Evolutionary conservation across 2,329 filamentous ascomycete genomes (phyloP).

Genomic region (Cordyceps sp.): DNA sequence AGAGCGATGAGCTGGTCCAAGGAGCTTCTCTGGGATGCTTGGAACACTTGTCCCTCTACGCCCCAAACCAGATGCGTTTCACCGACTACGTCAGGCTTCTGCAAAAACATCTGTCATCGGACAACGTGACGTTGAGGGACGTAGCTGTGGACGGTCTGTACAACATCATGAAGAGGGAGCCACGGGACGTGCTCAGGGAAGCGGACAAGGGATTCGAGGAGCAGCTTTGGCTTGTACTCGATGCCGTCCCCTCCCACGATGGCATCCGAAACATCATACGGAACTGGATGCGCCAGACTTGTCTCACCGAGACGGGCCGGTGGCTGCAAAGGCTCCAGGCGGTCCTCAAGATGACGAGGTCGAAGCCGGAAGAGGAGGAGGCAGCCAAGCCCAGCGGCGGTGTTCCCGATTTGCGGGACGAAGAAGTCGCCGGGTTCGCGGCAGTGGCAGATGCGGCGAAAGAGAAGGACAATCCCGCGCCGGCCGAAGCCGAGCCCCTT

Average conservation of each 20-base stretch:
- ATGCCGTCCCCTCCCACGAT: slow-evolving; percentile 57
- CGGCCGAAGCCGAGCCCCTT: slow-evolving; percentile 65
- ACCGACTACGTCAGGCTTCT: slow-evolving; percentile 66
- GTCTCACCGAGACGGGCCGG: slow-evolving; percentile 57
- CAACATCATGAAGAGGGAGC: slow-evolving; percentile 87
- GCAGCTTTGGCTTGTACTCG: slow-evolving; percentile 78
- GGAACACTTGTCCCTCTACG: slow-evolving; percentile 85
- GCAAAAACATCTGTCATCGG: slow-evolving; percentile 60
- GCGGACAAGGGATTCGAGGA: slow-evolving; percentile 73
- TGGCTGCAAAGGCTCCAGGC: slow-evolving; percentile 85
- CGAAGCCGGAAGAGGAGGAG: slow-evolving; percentile 40
- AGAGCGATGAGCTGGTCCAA: slow-evolving; percentile 53
- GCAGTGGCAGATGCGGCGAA: slow-evolving; percentile 47
- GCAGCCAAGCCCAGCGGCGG: slow-evolving; percentile 28
- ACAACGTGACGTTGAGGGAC: slow-evolving; percentile 52
- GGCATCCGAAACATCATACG: slow-evolving; percentile 74
- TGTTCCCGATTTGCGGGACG: slow-evolving; percentile 73
- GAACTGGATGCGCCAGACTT: slow-evolving; percentile 89
- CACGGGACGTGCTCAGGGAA: slow-evolving; percentile 62
- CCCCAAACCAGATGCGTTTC: slow-evolving; percentile 75
- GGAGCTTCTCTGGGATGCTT: slow-evolving; percentile 67
- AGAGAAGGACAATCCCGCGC: slow-evolving; percentile 31
- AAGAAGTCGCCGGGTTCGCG: slow-evolving; percentile 92
- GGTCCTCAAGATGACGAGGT: slow-evolving; percentile 74
- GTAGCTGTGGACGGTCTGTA: slow-evolving; percentile 78